A percentile compares a stretch with the other conserved stretches of the same genome.
phyloP scores from a whole-genome alignment of 2,329 filamentous ascomycete genomes.

The Colletotrichum graminicola region DNA sequence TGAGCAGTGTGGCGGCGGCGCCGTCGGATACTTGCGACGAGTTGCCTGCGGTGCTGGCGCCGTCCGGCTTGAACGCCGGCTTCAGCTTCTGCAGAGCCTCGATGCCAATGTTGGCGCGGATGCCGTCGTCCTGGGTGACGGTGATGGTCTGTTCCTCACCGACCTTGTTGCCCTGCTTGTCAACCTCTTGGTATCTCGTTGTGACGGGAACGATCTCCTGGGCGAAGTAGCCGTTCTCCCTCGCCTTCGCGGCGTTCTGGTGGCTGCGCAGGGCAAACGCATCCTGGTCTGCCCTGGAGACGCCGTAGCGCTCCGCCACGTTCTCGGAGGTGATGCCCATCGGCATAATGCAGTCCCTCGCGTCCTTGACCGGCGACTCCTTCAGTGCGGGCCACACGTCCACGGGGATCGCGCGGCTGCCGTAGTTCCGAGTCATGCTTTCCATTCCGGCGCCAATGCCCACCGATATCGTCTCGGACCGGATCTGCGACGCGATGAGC shows the following conservation, averaged over 20 bases:
- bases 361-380: conserved; percentile 74
- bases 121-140: conserved; percentile 85
- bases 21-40: conserved; percentile 88
- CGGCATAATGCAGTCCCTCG: conserved; percentile 89
- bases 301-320: conserved; percentile 81
- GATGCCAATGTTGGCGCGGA: conserved; percentile 74
- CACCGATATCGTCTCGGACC: conserved; percentile 76
- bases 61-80: conserved; percentile 83
- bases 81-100: conserved; percentile 85
- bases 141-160: conserved; percentile 72
- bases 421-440: conserved; percentile 96
- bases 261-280: conserved; percentile 83
- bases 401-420: conserved; percentile 83
- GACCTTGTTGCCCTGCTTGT: conserved; percentile 69
- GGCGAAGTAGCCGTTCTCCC: conserved; percentile 77
- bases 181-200: conserved; percentile 74
- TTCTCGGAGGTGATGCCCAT: conserved; percentile 95
- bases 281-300: conserved; percentile 83
- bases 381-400: conserved; percentile 82
- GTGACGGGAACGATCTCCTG: conserved; percentile 84
- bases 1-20: conserved; percentile 84
- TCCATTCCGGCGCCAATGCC: conserved; percentile 94
- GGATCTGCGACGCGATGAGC: conserved; percentile 79
- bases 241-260: conserved; percentile 77
- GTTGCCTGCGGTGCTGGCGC: conserved; percentile 88